Base-by-base conservation (phyloP, 768 basidiomycete genomes). In the Mycena rebaudengoi region DNA sequence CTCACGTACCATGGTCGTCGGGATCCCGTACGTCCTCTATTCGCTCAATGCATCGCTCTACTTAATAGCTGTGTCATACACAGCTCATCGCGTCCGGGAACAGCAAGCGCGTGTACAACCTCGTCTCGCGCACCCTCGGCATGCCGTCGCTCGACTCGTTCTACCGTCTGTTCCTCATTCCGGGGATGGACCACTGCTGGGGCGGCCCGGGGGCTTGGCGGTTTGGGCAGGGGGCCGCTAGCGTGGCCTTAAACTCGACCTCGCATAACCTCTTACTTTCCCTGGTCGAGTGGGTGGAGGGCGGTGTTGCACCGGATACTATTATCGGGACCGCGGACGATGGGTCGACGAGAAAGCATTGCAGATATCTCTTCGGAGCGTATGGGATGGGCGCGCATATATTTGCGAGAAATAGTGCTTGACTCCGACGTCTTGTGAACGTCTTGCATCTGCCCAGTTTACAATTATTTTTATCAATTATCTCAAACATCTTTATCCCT, bases 111-210 rank as follows among this genome's bases (percentile, higher is more conserved):
- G 37, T 64, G 29, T 68, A 72, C 64, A 48, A 67, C 52, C 67
- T 67, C 14, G 45, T 73, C 20, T 52, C 66, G 18, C 40, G 61
- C 26, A 67, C 68, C 1, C 66, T 71, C 37, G 60, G 60, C 35
- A 33, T 48, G 35, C 65, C 64, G 6, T 32, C 35, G 35, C 57
- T 60, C 28, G 70, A 73, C 62, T 64, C 60, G 7, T 73, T 70
- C 50, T 73, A 71, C 43, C 70, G 72, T 10, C 65, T 73, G 25
- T 73, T 73, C 68, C 60, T 71, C 30, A 57, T 70, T 12, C 70
- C 72, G 0, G 72, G 72, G 18, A 73, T 73, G 72, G 55, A 48
- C n/a, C 72, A 73, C 57, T 73, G 72, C 48, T n/a, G 35, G 1
- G 55, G 54, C 35, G 70, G 70, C 7, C 68, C 65, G 4, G 70